Base-by-base conservation (phyloP, 192 early-diverging fungal species). In the Umbelopsis sp. region DNA sequence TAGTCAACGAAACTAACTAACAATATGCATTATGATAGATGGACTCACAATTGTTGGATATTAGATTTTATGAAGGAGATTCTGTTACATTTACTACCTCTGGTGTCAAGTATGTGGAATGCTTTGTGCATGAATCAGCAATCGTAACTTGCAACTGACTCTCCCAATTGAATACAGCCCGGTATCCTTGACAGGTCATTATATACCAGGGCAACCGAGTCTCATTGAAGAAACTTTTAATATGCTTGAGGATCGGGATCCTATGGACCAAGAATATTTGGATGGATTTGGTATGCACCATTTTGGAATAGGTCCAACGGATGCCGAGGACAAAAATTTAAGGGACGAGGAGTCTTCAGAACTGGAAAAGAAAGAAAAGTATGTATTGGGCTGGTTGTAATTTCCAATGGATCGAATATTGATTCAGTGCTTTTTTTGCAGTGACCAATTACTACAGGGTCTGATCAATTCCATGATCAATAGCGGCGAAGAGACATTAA, bases 261-360 rank as follows among this genome's bases (percentile, higher is more conserved):
- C 71, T 20, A 20, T 24, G 29, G 71, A 72, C 47, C 26, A 72
- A 12, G 54, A 43, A 45, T 72, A 65, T 29, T 65, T 72, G 16
- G 71, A 49, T 22, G 71, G 71, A n/a, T 72, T 72, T 34, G 71
- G 59, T 20, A 45, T 72, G n/a, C 54, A 50, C 44, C 71, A 72
- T 29, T 72, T 72, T 31, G 71, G 71, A 10, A 29, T 72, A 11
- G 71, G 56, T 44, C 41, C 54, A 7, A 56, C 71, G 4, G 38
- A 43, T 45, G 36, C 45, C 16, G 47, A 44, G 41, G 38, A 62
- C 16, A 65, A 65, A 16, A 72, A 72, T 31, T 34, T 72, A 20
- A 29, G 71, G 36, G 56, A 62, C 3, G 56, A 72, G 31, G 71
- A 72, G 25, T 36, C 5, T 11, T 59, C 54, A 50, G 43, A 25